These are phyloP conservation scores for Starmerella kuoi DNA, from an alignment of 805 yeast genomes.

Conservation along the genomic window DNA sequence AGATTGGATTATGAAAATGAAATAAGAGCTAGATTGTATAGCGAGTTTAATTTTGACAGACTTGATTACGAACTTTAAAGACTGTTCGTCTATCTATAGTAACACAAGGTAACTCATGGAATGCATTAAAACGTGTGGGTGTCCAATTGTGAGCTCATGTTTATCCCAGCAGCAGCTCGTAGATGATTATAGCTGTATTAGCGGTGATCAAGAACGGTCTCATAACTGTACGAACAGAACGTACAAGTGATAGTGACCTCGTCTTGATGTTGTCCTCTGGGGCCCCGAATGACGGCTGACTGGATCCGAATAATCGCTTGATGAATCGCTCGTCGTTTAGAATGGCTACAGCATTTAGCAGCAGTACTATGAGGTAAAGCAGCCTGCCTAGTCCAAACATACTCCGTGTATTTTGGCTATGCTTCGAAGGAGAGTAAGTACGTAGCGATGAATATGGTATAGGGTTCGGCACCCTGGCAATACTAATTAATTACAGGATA, in stretches of 20 bases:
- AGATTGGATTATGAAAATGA: too few relatives aligned
- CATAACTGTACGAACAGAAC: conserved; percentile 64
- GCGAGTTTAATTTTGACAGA: too few relatives aligned
- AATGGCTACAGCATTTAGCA: conserved; percentile 65
- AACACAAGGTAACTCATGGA: too few relatives aligned
- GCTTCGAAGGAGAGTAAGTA: too few relatives aligned
- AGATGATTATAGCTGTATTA: conserved; percentile 52
- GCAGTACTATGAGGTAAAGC: conserved; percentile 32
- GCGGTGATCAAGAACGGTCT: conserved; percentile 63
- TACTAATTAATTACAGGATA: too few relatives aligned
- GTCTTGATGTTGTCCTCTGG: conserved; percentile 38
- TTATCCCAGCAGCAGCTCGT: conserved; percentile 59
- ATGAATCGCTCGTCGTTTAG: conserved; percentile 70
- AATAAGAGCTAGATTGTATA: too few relatives aligned
- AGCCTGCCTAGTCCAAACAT: conserved; percentile 33
- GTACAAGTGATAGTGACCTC: conserved; percentile 50
- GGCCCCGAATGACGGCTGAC: conserved; percentile 37
- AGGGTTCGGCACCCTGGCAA: neutral
- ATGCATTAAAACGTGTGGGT: too few relatives aligned
- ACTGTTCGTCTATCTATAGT: too few relatives aligned
- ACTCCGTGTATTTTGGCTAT: too few relatives aligned
- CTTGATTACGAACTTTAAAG: too few relatives aligned
- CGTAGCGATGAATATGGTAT: neutral
- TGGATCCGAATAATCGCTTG: conserved; percentile 42
- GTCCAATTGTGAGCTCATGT: too few relatives aligned